Evolutionary conservation across 306 rosid species (phyloP), one percentile per base, ranked within the genome.

Genomic region (Sesbania bispinosa): DNA sequence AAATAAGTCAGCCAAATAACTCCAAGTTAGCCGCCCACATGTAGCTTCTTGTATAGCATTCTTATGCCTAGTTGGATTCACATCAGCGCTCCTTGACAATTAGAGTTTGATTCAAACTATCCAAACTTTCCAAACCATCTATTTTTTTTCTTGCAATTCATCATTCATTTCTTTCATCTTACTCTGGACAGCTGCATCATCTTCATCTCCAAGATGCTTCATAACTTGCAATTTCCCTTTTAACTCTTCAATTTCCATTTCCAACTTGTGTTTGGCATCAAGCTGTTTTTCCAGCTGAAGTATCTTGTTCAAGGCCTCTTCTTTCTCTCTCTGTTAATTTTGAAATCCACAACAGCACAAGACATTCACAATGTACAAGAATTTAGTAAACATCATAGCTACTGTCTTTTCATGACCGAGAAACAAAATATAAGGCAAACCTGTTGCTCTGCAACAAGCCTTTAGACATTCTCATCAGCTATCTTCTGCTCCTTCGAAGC

Each of bases 141-240:
- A n/a, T 61, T 55, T 21, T 79, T 94, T 90, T 10, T 82, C 80
- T 59, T 23, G 29, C 71, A 94, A 66, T 61, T 89, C 89, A 10
- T 82, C 79, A 18, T 78, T 77, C 99, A 94, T 91, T 61, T 86
- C 96, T 79, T 89, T 77, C 83, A 94, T 89, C 80, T 86, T 94
- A 55, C 77, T 69, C 80, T 89, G 85, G 41, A 94, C 81, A 14
- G 96, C 92, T 61, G 69, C 86, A 81, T 94, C 99, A 86, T 92
- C 96, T 81, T 77, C 85, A 67, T 94, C 90, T 70, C 86, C 99
- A 48, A 94, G 96, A 89, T 94, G 99, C 84, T 85, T 87, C 97
- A 91, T 89, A 69, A 94, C 99, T 78, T 90, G 89, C 64, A 94
- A 47, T 73, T 94, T 94, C 42, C 99, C 99, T 82, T 82, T 94